Evolutionary conservation across 2,329 filamentous ascomycete species (phyloP).

Genomic region (Cryphonectria carpinicola): DNA sequence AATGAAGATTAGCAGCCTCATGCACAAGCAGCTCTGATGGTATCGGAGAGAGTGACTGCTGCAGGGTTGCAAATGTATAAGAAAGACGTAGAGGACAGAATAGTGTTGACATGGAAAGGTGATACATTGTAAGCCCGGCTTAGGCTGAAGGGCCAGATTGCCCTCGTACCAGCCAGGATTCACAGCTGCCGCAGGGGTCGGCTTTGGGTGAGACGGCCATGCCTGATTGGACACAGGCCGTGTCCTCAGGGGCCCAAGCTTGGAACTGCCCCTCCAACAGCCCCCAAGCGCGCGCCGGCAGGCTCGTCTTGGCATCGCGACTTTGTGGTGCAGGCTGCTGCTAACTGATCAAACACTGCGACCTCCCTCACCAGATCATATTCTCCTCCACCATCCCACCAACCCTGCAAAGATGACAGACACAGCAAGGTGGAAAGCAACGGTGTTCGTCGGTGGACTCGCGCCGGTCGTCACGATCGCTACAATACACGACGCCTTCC

Average conservation of each 20-base stretch:
- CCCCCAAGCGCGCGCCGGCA: slow-evolving; percentile 1
- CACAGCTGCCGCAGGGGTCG: slow-evolving; percentile 9
- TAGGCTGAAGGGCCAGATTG: slow-evolving; percentile 17
- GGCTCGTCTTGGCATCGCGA: slow-evolving; percentile 7
- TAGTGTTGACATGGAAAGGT: slow-evolving; percentile 10
- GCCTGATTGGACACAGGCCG: neutral
- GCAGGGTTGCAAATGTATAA: slow-evolving; percentile 10
- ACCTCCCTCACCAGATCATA: slow-evolving; percentile 18
- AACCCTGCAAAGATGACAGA: slow-evolving; percentile 69
- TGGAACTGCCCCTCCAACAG: slow-evolving; percentile 8
- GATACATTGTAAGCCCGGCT: neutral
- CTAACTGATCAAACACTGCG: neutral
- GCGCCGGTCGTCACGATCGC: slow-evolving; percentile 75
- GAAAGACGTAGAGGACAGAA: slow-evolving; percentile 15
- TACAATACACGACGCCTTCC: slow-evolving; percentile 86
- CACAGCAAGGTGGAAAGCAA: slow-evolving; percentile 81
- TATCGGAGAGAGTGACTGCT: neutral
- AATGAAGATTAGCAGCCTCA: slow-evolving; percentile 4
- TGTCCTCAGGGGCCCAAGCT: slow-evolving; percentile 8
- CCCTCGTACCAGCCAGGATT: neutral
- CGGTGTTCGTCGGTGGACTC: slow-evolving; percentile 89
- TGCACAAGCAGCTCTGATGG: slow-evolving; percentile 10
- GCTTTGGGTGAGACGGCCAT: neutral
- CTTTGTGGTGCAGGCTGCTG: neutral
- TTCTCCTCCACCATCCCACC: slow-evolving; percentile 3